Evolutionary conservation across 1,284 basidiomycete genomes (phyloP).

Genomic region (Thelephora terrestris): DNA sequence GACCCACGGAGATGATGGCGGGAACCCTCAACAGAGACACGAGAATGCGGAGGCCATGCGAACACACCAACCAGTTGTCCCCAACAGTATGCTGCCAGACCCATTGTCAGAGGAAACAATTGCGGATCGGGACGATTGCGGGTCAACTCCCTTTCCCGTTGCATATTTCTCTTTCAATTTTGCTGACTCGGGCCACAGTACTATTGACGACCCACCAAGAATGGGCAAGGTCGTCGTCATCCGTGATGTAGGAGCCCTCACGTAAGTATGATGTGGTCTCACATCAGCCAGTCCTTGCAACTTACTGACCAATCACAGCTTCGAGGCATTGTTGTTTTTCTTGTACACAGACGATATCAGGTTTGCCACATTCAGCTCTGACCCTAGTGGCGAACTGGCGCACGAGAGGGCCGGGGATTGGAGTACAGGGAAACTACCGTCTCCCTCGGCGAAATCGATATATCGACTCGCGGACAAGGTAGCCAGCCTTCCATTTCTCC

Average conservation of each 20-base stretch:
- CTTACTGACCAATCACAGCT: not conserved
- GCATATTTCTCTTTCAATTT: not conserved
- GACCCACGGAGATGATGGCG: not conserved
- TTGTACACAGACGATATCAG: not conserved
- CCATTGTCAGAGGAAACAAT: not conserved
- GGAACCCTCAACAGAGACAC: not conserved
- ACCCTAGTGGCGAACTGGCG: not conserved
- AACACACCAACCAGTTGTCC: not conserved
- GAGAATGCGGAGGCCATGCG: not conserved
- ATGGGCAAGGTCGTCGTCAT: no score
- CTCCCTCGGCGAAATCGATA: not conserved
- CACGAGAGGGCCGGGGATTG: not conserved
- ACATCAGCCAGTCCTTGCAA: not conserved
- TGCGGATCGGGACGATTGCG: no score
- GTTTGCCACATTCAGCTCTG: not conserved
- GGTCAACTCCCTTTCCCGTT: no score
- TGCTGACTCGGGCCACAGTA: no score
- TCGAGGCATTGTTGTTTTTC: not conserved
- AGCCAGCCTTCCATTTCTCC: no score
- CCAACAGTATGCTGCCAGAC: no score
- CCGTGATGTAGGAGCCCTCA: no score
- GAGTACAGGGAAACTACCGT: not conserved
- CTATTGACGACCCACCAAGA: no score
- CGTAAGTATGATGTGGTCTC: no score
- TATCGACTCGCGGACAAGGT: not conserved